These are phyloP conservation scores for Gautieria morchelliformis DNA, from an alignment of 768 basidiomycete species.

Conservation along the genomic window DNA sequence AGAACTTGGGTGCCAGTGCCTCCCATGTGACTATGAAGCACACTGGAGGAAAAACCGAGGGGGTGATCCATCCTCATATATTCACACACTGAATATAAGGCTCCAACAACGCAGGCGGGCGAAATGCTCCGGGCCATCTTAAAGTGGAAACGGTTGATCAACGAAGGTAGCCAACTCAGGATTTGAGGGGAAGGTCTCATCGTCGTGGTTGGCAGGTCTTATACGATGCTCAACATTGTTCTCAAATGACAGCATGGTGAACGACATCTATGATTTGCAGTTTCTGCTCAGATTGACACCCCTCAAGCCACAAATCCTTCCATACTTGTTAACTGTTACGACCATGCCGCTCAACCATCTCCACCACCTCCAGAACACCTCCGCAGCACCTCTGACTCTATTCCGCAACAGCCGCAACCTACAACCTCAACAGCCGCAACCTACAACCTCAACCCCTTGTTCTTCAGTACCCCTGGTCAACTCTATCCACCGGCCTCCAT, in stretches of 20 bases:
- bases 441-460: no score
- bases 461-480: no score
- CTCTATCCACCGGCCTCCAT: no score
- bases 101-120: slow-evolving; percentile 79
- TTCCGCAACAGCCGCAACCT: no score
- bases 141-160: slow-evolving; percentile 82
- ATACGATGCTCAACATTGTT: slow-evolving; percentile 3
- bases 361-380: no score
- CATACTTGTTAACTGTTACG: no score
- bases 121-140: slow-evolving; percentile 81
- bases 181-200: slow-evolving; percentile 57
- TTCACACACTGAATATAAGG: slow-evolving; percentile 65
- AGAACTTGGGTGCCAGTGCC: slow-evolving; percentile 59
- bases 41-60: slow-evolving; percentile 33
- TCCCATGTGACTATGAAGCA: slow-evolving; percentile 96
- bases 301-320: slow-evolving; percentile 69
- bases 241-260: neutral
- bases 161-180: slow-evolving; percentile 71
- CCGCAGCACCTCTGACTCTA: no score
- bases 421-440: no score
- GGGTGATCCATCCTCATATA: neutral
- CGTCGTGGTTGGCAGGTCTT: slow-evolving; percentile 62
- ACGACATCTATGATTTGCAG: slow-evolving; percentile 61
- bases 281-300: slow-evolving; percentile 82
- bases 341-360: no score